A percentile compares a stretch with the other conserved stretches of the same genome.
Conservation (phyloP, 768 basidiomycete species). For the Podaxis carcinomalis region DNA sequence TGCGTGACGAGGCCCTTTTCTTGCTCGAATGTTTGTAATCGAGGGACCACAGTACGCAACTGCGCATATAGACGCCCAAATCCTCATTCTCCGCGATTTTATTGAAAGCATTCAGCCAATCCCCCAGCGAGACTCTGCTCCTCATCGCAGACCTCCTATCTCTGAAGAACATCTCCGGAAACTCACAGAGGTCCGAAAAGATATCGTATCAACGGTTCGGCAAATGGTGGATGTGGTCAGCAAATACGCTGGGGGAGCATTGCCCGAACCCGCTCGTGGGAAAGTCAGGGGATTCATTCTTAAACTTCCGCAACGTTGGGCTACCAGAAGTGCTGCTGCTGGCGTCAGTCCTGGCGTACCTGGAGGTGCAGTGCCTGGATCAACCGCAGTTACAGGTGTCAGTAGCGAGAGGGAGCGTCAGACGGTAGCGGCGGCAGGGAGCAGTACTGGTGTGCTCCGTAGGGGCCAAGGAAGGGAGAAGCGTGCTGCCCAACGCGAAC, state of each 20-base stretch:
- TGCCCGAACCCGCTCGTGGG: slow-evolving; percentile 78
- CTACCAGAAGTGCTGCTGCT: slow-evolving; percentile 34
- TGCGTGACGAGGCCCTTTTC: slow-evolving; percentile 27
- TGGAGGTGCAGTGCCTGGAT: background rate
- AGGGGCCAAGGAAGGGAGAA: slow-evolving; percentile 23
- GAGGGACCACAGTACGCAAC: slow-evolving; percentile 84
- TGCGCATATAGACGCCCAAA: slow-evolving; percentile 82
- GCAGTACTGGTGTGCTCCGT: slow-evolving; percentile 26
- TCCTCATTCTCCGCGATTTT: slow-evolving; percentile 78
- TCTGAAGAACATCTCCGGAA: slow-evolving; percentile 53
- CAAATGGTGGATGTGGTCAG: slow-evolving; percentile 86
- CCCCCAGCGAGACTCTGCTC: slow-evolving; percentile 27
- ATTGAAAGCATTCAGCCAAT: slow-evolving; percentile 64
- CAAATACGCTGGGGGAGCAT: slow-evolving; percentile 79
- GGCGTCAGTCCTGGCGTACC: slow-evolving; percentile 7
- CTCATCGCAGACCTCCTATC: slow-evolving; percentile 26
- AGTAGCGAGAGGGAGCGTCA: slow-evolving; percentile 21
- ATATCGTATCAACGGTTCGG: slow-evolving; percentile 85
- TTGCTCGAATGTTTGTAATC: slow-evolving; percentile 1
- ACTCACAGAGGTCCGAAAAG: slow-evolving; percentile 69
- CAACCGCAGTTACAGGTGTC: background rate
- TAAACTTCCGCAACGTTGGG: slow-evolving; percentile 79
- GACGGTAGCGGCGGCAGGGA: slow-evolving; percentile 31
- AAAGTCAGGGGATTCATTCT: slow-evolving; percentile 77
- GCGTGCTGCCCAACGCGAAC: slow-evolving; percentile 32